phyloP scores from a whole-genome alignment of 2,329 filamentous ascomycete species.

The Fusarium azukiicola region DNA sequence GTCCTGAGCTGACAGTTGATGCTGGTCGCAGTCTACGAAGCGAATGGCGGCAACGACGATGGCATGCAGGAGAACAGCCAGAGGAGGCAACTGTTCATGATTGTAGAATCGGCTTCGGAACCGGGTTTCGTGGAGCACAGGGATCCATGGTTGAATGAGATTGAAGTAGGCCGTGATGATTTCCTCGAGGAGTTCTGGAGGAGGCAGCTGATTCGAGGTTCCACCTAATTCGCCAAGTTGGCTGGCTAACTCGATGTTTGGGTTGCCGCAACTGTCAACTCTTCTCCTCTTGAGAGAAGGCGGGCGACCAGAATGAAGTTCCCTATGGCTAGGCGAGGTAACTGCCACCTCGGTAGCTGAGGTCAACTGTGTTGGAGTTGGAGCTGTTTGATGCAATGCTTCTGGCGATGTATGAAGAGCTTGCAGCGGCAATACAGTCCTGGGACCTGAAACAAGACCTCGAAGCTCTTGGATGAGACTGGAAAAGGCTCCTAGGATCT shows the following conservation, averaged over 20 bases:
- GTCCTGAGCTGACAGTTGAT: background rate
- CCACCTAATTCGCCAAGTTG: constrained; percentile 41
- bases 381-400: constrained; percentile 25
- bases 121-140: constrained; percentile 46
- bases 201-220: constrained; percentile 32
- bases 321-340: background rate
- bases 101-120: constrained; percentile 48
- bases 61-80: constrained; percentile 42
- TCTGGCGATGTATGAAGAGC: background rate
- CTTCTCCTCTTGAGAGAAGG: constrained; percentile 44
- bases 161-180: constrained; percentile 48
- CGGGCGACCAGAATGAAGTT: background rate
- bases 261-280: constrained; percentile 48
- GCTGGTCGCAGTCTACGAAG: constrained; percentile 28
- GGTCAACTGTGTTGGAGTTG: background rate
- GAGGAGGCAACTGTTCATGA: constrained; percentile 40
- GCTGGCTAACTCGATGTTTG: constrained; percentile 47
- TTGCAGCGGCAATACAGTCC: background rate
- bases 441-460: constrained; percentile 31
- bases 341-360: constrained; percentile 22
- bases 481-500: constrained; percentile 42
- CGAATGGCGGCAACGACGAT: constrained; percentile 49
- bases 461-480: constrained; percentile 45
- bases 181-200: constrained; percentile 45
- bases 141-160: constrained; percentile 50